Percentiles rank a stretch among this genome's conserved stretches.
phyloP scores from a whole-genome alignment of 805 yeast genomes.

The Isabelozyma gotoi region DNA sequence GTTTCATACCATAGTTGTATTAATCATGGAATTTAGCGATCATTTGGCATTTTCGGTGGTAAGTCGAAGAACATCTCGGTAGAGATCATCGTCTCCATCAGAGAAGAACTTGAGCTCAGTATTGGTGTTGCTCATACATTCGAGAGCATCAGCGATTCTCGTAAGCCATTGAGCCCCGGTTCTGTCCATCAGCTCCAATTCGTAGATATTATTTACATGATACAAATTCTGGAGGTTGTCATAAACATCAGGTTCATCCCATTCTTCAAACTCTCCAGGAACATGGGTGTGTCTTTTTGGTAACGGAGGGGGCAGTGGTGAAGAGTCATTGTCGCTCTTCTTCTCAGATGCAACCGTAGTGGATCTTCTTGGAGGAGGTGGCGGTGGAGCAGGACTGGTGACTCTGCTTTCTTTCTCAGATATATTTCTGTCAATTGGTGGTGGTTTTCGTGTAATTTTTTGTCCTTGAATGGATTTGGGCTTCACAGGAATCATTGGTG shows the following conservation, averaged over 20 bases:
- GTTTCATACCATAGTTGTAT: no score
- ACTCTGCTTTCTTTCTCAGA: no score
- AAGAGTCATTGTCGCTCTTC: not conserved
- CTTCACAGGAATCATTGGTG: conserved; percentile 51
- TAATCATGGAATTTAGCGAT: no score
- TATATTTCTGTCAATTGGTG: conserved; percentile 26
- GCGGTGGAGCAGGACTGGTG: no score
- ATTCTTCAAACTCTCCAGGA: not conserved
- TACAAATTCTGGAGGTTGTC: conserved; percentile 25
- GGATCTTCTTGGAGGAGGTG: conserved; percentile 16
- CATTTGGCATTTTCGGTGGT: not conserved
- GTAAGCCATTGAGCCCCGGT: conserved; percentile 40
- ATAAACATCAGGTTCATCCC: conserved; percentile 12
- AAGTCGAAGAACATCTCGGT: conserved; percentile 13
- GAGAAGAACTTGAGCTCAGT: conserved; percentile 31
- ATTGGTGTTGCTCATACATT: conserved; percentile 24
- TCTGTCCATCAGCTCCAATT: conserved; percentile 35
- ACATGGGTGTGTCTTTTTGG: not conserved
- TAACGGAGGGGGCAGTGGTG: conserved; percentile 1
- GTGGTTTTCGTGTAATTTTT: conserved; percentile 25
- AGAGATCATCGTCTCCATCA: conserved; percentile 36
- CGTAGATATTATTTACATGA: conserved; percentile 22
- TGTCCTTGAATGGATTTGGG: conserved; percentile 42
- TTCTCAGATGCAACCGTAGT: not conserved
- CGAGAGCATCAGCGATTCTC: conserved; percentile 28